Conservation (phyloP, 108 stramenopile genomes). For the Pseudonitzschia pungens region DNA sequence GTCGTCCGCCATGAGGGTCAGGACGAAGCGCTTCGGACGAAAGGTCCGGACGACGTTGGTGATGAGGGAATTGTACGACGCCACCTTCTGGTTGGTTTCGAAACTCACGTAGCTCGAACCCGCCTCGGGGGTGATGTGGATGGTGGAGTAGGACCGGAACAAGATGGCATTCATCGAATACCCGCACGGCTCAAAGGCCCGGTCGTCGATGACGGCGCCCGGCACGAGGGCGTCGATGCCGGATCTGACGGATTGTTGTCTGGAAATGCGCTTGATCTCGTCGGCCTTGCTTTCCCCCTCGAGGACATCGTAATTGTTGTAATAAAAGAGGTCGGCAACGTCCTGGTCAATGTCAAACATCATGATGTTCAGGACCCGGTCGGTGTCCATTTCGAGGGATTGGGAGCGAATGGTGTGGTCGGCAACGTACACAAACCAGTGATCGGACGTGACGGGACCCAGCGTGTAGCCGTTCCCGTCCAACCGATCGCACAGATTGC, state of each 20-base stretch:
- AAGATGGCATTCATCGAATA: slow-evolving; percentile 98
- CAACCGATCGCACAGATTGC: slow-evolving; percentile 83
- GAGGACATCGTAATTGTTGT: slow-evolving; percentile 64
- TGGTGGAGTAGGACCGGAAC: slow-evolving; percentile 96
- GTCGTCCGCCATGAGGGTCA: slow-evolving; percentile 99
- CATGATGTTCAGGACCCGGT: slow-evolving; percentile 99
- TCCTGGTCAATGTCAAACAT: slow-evolving; percentile 99
- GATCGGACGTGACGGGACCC: slow-evolving; percentile 97
- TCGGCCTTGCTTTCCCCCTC: slow-evolving; percentile 79
- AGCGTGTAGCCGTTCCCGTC: slow-evolving; percentile 97
- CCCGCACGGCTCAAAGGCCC: slow-evolving; percentile 98
- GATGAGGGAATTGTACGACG: slow-evolving; percentile 86
- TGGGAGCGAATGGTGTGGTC: slow-evolving; percentile 90
- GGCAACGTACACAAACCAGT: slow-evolving; percentile 99
- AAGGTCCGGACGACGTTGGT: slow-evolving; percentile 96
- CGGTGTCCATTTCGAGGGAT: slow-evolving; percentile 75
- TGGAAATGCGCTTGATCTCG: slow-evolving; percentile 73
- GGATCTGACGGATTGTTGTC: slow-evolving; percentile 70
- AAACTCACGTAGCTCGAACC: slow-evolving; percentile 96
- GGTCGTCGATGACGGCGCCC: slow-evolving; percentile 90
- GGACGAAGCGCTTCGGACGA: slow-evolving; percentile 94
- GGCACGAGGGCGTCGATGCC: slow-evolving; percentile 92
- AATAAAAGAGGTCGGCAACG: slow-evolving; percentile 86
- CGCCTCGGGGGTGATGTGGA: slow-evolving; percentile 99
- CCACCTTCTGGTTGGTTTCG: slow-evolving; percentile 96